A percentile compares a stretch with the other conserved stretches of the same genome.
Conservation (phyloP, 2,329 filamentous ascomycete genomes). For the Xylaria hypoxylon region DNA sequence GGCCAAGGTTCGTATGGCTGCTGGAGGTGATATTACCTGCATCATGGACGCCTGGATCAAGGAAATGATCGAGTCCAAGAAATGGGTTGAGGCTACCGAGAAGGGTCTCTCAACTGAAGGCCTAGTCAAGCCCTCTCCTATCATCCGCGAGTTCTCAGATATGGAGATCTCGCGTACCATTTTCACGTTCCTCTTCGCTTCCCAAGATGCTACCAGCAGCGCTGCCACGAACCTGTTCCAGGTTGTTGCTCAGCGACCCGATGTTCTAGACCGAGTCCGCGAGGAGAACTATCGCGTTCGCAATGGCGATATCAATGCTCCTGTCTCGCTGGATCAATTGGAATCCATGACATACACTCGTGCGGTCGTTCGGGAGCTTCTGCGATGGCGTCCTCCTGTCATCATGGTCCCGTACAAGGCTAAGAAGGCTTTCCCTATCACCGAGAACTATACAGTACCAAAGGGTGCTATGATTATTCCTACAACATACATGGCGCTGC, state of each 20-base stretch:
- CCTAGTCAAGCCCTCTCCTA: constrained; percentile 81
- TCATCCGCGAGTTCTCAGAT: constrained; percentile 89
- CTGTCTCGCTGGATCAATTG: constrained; percentile 84
- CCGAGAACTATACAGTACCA: constrained; percentile 86
- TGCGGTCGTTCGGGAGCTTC: constrained; percentile 88
- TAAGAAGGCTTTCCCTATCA: constrained; percentile 96
- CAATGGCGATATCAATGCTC: constrained; percentile 77
- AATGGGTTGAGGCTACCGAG: constrained; percentile 81
- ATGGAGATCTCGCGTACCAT: constrained; percentile 92
- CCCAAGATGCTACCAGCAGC: constrained; percentile 95
- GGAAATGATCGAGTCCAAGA: constrained; percentile 85
- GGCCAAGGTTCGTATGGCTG: constrained; percentile 90
- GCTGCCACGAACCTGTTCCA: constrained; percentile 97
- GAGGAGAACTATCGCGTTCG: constrained; percentile 87
- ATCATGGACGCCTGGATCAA: constrained; percentile 97
- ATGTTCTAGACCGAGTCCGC: constrained; percentile 87
- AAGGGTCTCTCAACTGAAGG: constrained; percentile 75
- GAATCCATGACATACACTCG: constrained; percentile 91
- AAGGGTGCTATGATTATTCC: constrained; percentile 97
- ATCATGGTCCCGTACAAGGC: constrained; percentile 96
- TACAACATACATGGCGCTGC: constrained; percentile 88
- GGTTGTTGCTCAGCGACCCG: constrained; percentile 91
- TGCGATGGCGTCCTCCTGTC: constrained; percentile 95
- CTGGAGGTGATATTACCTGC: constrained; percentile 86
- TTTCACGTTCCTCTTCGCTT: constrained; percentile 97